Conservation (phyloP, 1,139 yeast species). For the Geotrichum europaeum region DNA sequence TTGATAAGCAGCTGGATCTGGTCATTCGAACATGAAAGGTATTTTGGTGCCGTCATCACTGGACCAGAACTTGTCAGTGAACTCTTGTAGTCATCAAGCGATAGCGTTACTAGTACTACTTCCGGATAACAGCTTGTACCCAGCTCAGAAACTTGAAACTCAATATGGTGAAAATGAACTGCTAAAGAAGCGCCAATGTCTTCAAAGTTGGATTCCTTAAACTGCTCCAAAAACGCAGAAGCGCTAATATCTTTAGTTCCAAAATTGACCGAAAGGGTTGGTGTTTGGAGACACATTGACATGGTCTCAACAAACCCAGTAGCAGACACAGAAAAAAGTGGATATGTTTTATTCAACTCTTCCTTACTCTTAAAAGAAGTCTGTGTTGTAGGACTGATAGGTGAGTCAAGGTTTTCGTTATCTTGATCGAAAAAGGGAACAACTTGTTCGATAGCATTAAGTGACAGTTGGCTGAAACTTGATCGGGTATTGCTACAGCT, state of each 20-base stretch:
- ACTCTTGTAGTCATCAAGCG: conserved; percentile 11
- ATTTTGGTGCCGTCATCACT: conserved; percentile 10
- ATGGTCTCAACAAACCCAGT: conserved; percentile 15
- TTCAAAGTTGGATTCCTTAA: conserved; percentile 6
- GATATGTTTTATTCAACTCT: conserved; percentile 2
- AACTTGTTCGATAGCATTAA: conserved; percentile 19
- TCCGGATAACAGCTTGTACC: neutral
- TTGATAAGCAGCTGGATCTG: conserved; percentile 10
- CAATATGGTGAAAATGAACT: conserved; percentile 2
- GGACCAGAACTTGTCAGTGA: conserved; percentile 13
- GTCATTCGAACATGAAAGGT: conserved; percentile 8
- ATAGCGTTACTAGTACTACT: conserved; percentile 5
- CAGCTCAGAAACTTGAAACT: conserved; percentile 11
- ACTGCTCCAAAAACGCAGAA: conserved; percentile 19
- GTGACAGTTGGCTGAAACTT: conserved; percentile 21
- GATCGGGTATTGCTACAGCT: conserved; percentile 24
- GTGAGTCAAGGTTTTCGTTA: neutral
- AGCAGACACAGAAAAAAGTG: conserved; percentile 15
- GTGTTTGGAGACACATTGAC: conserved; percentile 14
- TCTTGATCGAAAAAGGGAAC: neutral
- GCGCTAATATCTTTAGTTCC: conserved; percentile 18
- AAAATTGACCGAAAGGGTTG: conserved; percentile 14
- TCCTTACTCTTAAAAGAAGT: neutral
- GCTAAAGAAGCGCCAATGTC: conserved; percentile 12
- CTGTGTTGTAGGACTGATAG: neutral